Evolutionary conservation across 2,329 filamentous ascomycete genomes (phyloP).

Genomic region (Xylariaceae sp.): DNA sequence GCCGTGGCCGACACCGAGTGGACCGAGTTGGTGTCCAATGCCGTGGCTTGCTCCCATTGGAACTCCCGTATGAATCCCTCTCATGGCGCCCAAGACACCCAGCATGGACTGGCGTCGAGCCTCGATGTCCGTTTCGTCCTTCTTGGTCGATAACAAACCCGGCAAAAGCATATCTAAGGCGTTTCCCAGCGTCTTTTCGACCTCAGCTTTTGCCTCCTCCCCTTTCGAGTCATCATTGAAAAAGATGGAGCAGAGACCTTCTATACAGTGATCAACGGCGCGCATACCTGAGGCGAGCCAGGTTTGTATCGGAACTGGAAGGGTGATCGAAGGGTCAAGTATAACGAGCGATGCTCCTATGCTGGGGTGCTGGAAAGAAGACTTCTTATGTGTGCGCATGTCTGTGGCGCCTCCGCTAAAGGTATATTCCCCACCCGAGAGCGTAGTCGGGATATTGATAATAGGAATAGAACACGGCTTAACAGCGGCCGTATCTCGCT

Average conservation of each 20-base stretch:
- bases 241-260: conserved; percentile 27
- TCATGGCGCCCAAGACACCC: conserved; percentile 51
- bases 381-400: conserved; percentile 26
- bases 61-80: conserved; percentile 37
- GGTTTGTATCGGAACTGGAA: conserved; percentile 47
- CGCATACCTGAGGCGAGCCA: conserved; percentile 53
- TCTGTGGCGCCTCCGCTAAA: conserved; percentile 29
- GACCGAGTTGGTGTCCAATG: conserved; percentile 51
- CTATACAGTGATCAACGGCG: conserved; percentile 32
- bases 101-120: conserved; percentile 46
- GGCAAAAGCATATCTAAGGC: conserved; percentile 22
- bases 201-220: too few species aligned
- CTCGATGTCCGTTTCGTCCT: conserved; percentile 33
- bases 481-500: too few species aligned
- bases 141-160: conserved; percentile 19
- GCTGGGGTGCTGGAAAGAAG: conserved; percentile 28
- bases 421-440: conserved; percentile 36
- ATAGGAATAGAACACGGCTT: conserved; percentile 28
- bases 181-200: conserved; percentile 14
- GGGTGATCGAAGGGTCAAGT: conserved; percentile 49
- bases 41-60: conserved; percentile 45
- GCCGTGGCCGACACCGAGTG: conserved; percentile 55
- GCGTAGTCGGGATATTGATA: conserved; percentile 34
- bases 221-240: too few species aligned
- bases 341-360: conserved; percentile 49